Base-by-base conservation (phyloP, 805 yeast genomes). In the Candida taoyuanica region DNA sequence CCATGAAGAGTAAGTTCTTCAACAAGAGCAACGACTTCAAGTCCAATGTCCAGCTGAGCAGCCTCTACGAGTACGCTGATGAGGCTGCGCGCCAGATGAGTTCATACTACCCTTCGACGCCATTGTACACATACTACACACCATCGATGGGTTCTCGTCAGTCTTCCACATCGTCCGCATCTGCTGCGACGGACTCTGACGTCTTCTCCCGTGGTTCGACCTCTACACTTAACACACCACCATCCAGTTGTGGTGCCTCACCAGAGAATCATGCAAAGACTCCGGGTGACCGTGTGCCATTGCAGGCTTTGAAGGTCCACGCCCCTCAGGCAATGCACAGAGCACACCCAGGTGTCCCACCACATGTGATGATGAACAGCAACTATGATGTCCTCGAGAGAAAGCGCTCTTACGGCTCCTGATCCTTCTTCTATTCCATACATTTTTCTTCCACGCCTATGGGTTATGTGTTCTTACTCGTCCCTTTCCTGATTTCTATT, bases 1-100 rank as follows among this genome's bases (percentile, higher is more conserved):
- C 73, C 14, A 56, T 71, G 43, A 68, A 67, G 50, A 50, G 62
- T 36, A 72, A 69, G 53, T 73, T 69, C 52, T 68, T 67, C 50
- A 57, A 59, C 44, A 64, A 64, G 23, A 30, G 31, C 13, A 34
- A 41, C 13, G 56, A 52, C 18, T 19, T 33, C 15, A 37, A 25
- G 47, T 37, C 32, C 4, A 48, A 46, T 13, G 39, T 40, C 17
- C 39, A 37, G 4, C 29, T 53, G 14, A 16, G 33, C 14, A 30
- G 37, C 8, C 31, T 53, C 9, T 42, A 42, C 37, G 29, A 39
- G 21, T 55, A 56, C 30, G 44, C 62, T 11, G 52, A 50, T 23
- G 64, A 61, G 39, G 32, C 47, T 6, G 8, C 18, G 17, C 39
- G 48, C 31, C 46, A 38, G 18, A 17, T 28, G 17, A 29, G 17